phyloP scores from a whole-genome alignment of 2,329 filamentous ascomycete genomes.

The Leptographium wingfieldii region DNA sequence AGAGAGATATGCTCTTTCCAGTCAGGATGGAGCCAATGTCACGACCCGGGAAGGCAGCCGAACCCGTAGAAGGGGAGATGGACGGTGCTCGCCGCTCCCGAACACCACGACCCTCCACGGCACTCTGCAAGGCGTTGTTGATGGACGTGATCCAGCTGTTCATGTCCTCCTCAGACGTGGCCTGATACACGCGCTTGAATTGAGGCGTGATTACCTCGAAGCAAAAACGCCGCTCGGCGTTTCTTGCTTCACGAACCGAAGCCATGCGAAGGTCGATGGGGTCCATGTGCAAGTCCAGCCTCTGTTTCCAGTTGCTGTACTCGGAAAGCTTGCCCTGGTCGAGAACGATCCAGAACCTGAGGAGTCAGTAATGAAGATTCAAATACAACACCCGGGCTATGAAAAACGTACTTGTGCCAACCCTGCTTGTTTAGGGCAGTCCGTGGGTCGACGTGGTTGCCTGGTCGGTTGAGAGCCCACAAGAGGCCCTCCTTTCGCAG shows the following conservation, averaged over 20 bases:
- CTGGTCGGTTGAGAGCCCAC: slow-evolving; percentile 87
- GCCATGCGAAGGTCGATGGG: slow-evolving; percentile 95
- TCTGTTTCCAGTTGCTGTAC: slow-evolving; percentile 99
- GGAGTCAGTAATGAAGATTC: background rate
- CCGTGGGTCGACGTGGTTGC: slow-evolving; percentile 88
- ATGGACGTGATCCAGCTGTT: slow-evolving; percentile 91
- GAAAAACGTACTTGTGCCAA: slow-evolving; percentile 82
- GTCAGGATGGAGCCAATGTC: slow-evolving; percentile 90
- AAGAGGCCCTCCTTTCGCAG: slow-evolving; percentile 87
- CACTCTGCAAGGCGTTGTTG: slow-evolving; percentile 93
- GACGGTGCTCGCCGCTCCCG: slow-evolving; percentile 36
- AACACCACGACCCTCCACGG: slow-evolving; percentile 68
- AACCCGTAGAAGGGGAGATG: slow-evolving; percentile 19
- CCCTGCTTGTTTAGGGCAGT: slow-evolving; percentile 83
- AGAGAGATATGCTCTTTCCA: slow-evolving; percentile 71
- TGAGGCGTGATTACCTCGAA: slow-evolving; percentile 98
- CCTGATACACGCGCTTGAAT: slow-evolving; percentile 92
- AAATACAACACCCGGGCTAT: background rate
- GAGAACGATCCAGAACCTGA: slow-evolving; percentile 93
- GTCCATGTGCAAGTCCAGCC: slow-evolving; percentile 91
- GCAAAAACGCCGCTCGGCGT: slow-evolving; percentile 88
- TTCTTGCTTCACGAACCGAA: slow-evolving; percentile 88
- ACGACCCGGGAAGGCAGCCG: slow-evolving; percentile 51
- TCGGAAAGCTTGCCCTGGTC: slow-evolving; percentile 95
- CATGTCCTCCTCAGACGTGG: slow-evolving; percentile 96